These are phyloP conservation scores for Sporothrix brasiliensis DNA, from an alignment of 2,329 filamentous ascomycete genomes.

Conservation along the genomic window DNA sequence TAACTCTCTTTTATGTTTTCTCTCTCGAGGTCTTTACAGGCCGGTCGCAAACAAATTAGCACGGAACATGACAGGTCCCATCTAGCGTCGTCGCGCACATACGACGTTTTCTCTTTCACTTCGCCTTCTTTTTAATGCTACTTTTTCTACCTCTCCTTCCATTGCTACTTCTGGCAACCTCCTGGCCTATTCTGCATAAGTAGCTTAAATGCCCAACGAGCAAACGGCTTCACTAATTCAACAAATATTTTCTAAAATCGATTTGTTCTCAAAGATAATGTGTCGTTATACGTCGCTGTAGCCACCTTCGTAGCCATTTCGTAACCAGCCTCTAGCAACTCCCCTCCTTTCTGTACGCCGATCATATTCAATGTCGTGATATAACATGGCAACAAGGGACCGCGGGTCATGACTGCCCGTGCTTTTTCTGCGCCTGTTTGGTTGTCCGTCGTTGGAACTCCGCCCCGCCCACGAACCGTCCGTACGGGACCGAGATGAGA, in stretches of 20 bases:
- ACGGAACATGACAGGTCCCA: not conserved
- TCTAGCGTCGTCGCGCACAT: not conserved
- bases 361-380: not conserved
- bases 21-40: not conserved
- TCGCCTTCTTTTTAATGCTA: not conserved
- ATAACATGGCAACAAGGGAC: no score
- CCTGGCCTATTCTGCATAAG: not conserved
- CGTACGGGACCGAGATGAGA: constrained; percentile 14
- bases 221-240: not conserved
- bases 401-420: constrained; percentile 7
- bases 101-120: not conserved
- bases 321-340: not conserved
- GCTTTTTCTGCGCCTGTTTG: not conserved
- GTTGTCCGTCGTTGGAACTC: not conserved
- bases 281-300: not conserved
- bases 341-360: not conserved
- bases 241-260: not conserved
- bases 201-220: not conserved
- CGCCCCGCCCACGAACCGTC: constrained; percentile 9
- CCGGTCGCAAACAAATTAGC: not conserved
- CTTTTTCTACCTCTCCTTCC: not conserved
- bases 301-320: not conserved
- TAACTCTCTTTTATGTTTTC: not conserved
- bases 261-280: not conserved
- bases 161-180: not conserved